Conservation (phyloP, 768 basidiomycete genomes). For the Pleurotus sapidus region DNA sequence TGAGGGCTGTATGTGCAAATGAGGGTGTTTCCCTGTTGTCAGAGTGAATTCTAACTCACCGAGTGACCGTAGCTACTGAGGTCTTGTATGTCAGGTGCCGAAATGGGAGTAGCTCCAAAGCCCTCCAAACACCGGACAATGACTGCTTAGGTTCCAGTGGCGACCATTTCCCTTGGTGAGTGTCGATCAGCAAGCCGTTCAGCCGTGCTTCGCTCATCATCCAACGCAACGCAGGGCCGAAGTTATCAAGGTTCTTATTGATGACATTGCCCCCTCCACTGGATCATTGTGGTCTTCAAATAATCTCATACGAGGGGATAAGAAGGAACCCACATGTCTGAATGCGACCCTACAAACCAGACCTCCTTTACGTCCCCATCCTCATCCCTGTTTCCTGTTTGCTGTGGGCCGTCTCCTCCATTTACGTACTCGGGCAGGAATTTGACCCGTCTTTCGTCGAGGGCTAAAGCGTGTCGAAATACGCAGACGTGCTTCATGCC, state of each 20-base stretch:
- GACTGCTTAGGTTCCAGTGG: background rate
- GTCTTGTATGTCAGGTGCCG: background rate
- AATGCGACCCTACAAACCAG: slow-evolving; percentile 26
- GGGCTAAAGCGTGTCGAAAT: slow-evolving; percentile 44
- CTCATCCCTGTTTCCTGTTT: background rate
- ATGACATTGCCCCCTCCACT: slow-evolving; percentile 16
- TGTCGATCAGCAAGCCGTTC: slow-evolving; percentile 8
- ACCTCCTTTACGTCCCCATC: slow-evolving; percentile 24
- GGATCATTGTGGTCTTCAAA: background rate
- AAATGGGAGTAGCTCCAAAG: background rate
- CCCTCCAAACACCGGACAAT: background rate
- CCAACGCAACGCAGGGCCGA: slow-evolving; percentile 16
- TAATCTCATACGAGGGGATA: background rate
- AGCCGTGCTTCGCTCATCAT: slow-evolving; percentile 13
- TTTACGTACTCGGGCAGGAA: slow-evolving; percentile 40
- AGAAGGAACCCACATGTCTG: slow-evolving; percentile 25
- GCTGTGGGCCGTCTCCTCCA: background rate
- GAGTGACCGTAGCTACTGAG: background rate
- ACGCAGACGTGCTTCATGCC: slow-evolving; percentile 30
- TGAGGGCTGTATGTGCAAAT: background rate
- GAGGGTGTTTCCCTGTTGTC: background rate
- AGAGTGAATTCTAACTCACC: background rate
- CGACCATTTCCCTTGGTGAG: background rate
- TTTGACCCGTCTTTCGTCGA: slow-evolving; percentile 45
- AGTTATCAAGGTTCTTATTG: slow-evolving; percentile 16